Percentiles rank a stretch among this genome's conserved stretches.
Conservation (phyloP, 2,329 filamentous ascomycete species). For the Aspergillus quadricinctus region DNA sequence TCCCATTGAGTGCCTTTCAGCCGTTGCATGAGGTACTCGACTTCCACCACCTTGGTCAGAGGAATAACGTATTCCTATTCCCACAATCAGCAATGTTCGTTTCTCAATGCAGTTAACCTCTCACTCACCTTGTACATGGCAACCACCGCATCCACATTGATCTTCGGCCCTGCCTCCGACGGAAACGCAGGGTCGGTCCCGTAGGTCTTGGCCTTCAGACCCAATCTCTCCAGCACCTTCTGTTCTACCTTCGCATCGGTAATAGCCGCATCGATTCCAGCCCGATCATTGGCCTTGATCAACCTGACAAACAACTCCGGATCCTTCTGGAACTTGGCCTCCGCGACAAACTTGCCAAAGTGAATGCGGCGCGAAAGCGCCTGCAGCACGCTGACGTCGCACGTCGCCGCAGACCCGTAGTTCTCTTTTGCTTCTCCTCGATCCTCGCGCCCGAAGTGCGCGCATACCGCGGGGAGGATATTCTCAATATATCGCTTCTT, state of each 20-base stretch:
- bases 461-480: conserved; percentile 79
- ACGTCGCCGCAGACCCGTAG: conserved; percentile 87
- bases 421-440: conserved; percentile 85
- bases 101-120: background rate
- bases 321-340: conserved; percentile 87
- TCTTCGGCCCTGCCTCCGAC: conserved; percentile 58
- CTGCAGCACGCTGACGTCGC: conserved; percentile 86
- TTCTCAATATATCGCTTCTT: conserved; percentile 77
- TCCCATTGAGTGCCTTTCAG: conserved; percentile 55
- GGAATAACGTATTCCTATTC: conserved; percentile 75
- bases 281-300: conserved; percentile 74
- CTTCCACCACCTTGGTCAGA: conserved; percentile 95
- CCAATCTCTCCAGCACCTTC: conserved; percentile 81
- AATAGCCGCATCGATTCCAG: conserved; percentile 83
- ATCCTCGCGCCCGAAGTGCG: conserved; percentile 69
- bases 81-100: background rate
- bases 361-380: conserved; percentile 87
- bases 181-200: conserved; percentile 75
- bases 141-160: conserved; percentile 87
- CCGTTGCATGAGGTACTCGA: conserved; percentile 96
- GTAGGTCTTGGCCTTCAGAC: conserved; percentile 88
- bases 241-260: conserved; percentile 85
- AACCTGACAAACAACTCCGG: conserved; percentile 73
- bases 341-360: conserved; percentile 97
- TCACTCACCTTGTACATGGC: conserved; percentile 66